Percentiles rank a stretch among this genome's conserved stretches.
Conservation (phyloP, 805 yeast species). For the Cyberlindnera suaveolens region DNA sequence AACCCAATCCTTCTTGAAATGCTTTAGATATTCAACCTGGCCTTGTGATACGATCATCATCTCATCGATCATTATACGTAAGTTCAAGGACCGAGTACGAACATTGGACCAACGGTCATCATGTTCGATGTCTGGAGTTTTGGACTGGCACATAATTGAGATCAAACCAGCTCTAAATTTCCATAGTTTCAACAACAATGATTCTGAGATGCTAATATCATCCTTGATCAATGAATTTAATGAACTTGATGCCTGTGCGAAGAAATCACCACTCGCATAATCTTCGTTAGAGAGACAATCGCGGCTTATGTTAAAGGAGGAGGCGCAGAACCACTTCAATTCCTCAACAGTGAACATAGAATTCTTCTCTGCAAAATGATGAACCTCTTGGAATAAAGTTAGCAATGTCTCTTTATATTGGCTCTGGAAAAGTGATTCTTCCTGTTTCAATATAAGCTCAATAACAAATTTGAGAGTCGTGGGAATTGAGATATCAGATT, state of each 20-base stretch:
- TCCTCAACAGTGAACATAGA: conserved; percentile 26
- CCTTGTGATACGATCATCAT: conserved; percentile 8
- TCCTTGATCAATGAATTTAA: conserved; percentile 21
- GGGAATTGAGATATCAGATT: conserved; percentile 20
- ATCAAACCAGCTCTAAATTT: conserved; percentile 12
- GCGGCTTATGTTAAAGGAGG: conserved; percentile 27
- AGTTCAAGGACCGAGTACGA: conserved; percentile 5
- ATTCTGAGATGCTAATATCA: conserved; percentile 22
- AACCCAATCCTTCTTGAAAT: conserved; percentile 13
- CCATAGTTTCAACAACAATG: conserved; percentile 14
- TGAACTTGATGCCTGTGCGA: conserved; percentile 17
- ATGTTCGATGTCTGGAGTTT: conserved; percentile 2
- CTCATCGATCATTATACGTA: conserved; percentile 13
- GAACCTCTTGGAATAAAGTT: conserved; percentile 10
- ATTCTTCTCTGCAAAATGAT: conserved; percentile 7
- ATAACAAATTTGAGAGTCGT: conserved; percentile 26
- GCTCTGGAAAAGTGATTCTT: not conserved
- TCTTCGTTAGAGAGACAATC: conserved; percentile 18
- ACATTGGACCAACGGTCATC: conserved; percentile 8
- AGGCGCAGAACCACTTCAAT: conserved; percentile 35
- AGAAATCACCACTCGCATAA: conserved; percentile 10
- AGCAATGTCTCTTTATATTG: conserved; percentile 10
- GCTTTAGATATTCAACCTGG: conserved; percentile 7
- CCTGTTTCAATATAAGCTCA: conserved; percentile 25
- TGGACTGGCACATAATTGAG: conserved; percentile 13